These are phyloP conservation scores for Aechmea fasciata DNA, from an alignment of 176 grass and related monocot genomes.

Conservation along the genomic window DNA sequence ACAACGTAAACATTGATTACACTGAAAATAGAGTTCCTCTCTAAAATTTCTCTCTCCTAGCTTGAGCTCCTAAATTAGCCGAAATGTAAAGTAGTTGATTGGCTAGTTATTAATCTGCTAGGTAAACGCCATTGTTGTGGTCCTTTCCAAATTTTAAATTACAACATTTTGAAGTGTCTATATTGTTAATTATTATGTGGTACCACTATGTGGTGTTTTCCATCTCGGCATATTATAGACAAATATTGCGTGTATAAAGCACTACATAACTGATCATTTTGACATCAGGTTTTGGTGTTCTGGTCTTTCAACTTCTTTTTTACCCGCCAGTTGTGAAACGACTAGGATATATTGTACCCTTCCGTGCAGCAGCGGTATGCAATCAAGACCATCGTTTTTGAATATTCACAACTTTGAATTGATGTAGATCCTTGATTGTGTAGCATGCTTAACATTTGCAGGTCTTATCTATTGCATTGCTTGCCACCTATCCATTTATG, in stretches of 20 bases:
- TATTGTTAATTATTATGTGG: neutral
- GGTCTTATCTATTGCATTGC: slow-evolving; percentile 50
- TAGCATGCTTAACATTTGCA: slow-evolving; percentile 3
- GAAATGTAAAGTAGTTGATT: too few species aligned
- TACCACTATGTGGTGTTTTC: neutral
- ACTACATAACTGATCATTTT: neutral
- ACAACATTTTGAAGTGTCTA: neutral
- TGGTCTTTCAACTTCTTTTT: slow-evolving; percentile 42
- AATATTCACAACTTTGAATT: neutral
- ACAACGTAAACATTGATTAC: too few species aligned
- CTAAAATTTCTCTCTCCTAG: too few species aligned
- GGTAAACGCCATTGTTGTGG: neutral
- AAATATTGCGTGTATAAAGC: neutral
- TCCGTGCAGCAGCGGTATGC: slow-evolving; percentile 40
- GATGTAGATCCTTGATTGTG: neutral
- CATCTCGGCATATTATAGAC: neutral
- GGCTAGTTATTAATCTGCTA: neutral
- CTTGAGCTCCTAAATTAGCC: neutral
- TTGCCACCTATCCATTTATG: slow-evolving; percentile 53
- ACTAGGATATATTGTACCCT: slow-evolving; percentile 38
- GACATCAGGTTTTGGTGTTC: slow-evolving; percentile 39
- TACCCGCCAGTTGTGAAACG: slow-evolving; percentile 40
- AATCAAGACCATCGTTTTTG: slow-evolving; percentile 3
- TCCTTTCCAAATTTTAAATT: neutral
- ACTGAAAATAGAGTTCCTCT: too few species aligned